Percentiles rank a stretch among this genome's conserved stretches.
Conservation (phyloP, 2,329 filamentous ascomycete genomes). For the Botrytis byssoidea region DNA sequence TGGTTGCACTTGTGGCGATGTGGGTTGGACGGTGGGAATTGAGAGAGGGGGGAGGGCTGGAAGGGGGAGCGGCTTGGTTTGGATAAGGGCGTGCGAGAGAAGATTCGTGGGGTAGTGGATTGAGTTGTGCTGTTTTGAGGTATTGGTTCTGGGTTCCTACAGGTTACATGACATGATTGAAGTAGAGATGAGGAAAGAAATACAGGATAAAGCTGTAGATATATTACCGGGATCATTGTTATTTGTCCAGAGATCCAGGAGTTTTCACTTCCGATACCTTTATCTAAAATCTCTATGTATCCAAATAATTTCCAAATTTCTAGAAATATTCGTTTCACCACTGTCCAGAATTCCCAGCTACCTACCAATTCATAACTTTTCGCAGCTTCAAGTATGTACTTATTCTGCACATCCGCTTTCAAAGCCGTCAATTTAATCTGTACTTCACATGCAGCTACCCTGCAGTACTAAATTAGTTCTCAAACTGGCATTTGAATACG, state of each 20-base stretch:
- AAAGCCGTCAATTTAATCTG: neutral
- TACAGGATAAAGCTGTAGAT: too few species aligned
- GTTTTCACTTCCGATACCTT: neutral
- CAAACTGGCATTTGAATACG: neutral
- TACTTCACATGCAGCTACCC: neutral
- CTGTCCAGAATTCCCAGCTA: neutral
- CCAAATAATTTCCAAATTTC: rapidly evolving
- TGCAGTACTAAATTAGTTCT: neutral
- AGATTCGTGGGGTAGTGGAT: neutral
- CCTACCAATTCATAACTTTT: neutral
- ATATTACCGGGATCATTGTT: too few species aligned
- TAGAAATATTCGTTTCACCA: neutral
- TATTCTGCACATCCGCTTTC: neutral
- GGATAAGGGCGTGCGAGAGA: neutral
- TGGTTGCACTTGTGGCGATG: neutral
- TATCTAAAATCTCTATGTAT: neutral
- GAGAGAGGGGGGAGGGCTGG: neutral
- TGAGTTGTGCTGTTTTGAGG: neutral
- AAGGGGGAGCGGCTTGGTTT: neutral
- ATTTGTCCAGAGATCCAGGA: too few species aligned
- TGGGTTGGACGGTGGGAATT: too few species aligned
- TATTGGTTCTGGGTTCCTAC: neutral
- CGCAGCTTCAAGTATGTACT: neutral
- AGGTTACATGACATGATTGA: too few species aligned
- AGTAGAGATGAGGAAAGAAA: neutral